Base-by-base conservation (phyloP, 139 green algal species). In the Tetradesmus obliquus region DNA sequence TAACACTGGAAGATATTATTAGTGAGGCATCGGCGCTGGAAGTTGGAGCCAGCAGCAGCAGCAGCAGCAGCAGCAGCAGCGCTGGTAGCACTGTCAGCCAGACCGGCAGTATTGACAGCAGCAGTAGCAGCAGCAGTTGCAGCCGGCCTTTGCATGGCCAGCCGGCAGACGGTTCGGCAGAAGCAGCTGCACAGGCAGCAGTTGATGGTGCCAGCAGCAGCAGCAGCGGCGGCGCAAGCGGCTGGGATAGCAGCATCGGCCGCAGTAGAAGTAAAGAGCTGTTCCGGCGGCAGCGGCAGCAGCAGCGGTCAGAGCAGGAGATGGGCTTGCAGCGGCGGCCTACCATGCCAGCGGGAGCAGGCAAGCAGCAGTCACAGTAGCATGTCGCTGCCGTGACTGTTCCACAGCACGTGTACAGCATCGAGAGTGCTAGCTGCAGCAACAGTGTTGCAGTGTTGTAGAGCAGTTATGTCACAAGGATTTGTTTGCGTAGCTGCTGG, bases 1-100 rank as follows among this genome's bases (percentile, higher is more conserved):
- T 91, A 9, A 81, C 83, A 19, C n/a, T 90, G 82, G 82, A 90
- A 12, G 87, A 91, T 55, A 71, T 93, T 15, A 85, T 90, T 2
- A 72, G n/a, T 3, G 62, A 90, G 84, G 83, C 88, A n/a, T 24
- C 79, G 3, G 55, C 62, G 13, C 3, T 81, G 88, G 79, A 32
- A 0, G 58, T 54, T 13, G 22, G 55, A 10, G 24, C 13, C 51
- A 2, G 7, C 66, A 82, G 60, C 80, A 88, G 82, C 89, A 89
- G 89, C 79, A 91, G 79, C 79, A 87, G 86, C 54, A 86, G 87
- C 86, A 90, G 69, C 72, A 79, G 55, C 57, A n/a, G 22, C 24
- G 76, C 72, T 32, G 22, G 22, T 3, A 80, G 72, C n/a, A 55
- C n/a, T 54, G n/a, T 5, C 45, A 20, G 74, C 32, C 45, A 24